Conservation (phyloP, 2,329 filamentous ascomycete species). For the Paecilomyces fulvus region DNA sequence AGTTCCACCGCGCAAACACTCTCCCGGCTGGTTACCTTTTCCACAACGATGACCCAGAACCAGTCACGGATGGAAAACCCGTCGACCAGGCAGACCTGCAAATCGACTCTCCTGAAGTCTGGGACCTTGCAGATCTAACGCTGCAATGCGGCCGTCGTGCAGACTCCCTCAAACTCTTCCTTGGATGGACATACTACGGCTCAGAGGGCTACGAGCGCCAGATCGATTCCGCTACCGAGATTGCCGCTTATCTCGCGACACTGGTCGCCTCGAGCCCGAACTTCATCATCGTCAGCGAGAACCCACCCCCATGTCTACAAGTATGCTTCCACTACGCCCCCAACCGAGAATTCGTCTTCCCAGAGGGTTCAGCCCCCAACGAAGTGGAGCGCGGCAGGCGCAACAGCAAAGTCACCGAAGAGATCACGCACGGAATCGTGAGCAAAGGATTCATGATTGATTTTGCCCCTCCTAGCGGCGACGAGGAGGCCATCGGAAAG, state of each 20-base stretch:
- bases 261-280: constrained; percentile 48
- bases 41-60: constrained; percentile 47
- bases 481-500: constrained; percentile 42
- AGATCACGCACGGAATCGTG: constrained; percentile 48
- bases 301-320: constrained; percentile 80
- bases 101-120: constrained; percentile 50
- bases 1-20: constrained; percentile 78
- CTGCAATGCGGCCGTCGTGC: constrained; percentile 85
- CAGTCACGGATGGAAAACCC: constrained; percentile 13
- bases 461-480: constrained; percentile 46
- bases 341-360: constrained; percentile 41
- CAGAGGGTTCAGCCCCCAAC: constrained; percentile 18
- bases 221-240: constrained; percentile 64
- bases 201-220: constrained; percentile 60
- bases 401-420: constrained; percentile 50
- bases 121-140: constrained; percentile 86
- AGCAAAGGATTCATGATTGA: constrained; percentile 61
- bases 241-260: constrained; percentile 59
- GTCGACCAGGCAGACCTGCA: constrained; percentile 15
- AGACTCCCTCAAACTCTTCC: constrained; percentile 77
- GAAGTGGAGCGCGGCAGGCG: constrained; percentile 31
- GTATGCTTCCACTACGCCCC: constrained; percentile 87
- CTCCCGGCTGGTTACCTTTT: constrained; percentile 81
- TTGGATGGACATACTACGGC: constrained; percentile 87
- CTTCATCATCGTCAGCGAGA: constrained; percentile 64